Evolutionary conservation across 768 basidiomycete species (phyloP).

Genomic region (Russula earlei): DNA sequence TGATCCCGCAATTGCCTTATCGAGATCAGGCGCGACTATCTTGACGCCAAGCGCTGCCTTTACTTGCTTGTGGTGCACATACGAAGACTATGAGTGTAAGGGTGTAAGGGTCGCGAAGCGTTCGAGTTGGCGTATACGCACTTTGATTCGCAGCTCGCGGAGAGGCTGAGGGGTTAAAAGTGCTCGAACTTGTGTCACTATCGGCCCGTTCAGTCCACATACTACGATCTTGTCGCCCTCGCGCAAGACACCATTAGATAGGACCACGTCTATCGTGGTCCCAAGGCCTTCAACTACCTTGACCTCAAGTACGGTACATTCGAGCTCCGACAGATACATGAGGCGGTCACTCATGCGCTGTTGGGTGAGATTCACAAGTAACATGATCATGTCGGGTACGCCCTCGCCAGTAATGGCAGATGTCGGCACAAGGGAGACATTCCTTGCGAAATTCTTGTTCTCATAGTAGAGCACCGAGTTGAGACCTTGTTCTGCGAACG

Average conservation of each 20-base stretch:
- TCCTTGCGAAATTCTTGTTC: conserved; percentile 89
- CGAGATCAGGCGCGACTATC: conserved; percentile 87
- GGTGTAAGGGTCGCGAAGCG: conserved; percentile 4
- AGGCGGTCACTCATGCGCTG: conserved; percentile 94
- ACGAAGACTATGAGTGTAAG: conserved; percentile 65
- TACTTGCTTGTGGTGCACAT: conserved; percentile 95
- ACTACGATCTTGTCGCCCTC: conserved; percentile 94
- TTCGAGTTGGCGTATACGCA: conserved; percentile 25
- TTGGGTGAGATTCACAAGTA: conserved; percentile 94
- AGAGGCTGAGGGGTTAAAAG: conserved; percentile 93
- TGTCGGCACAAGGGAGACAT: conserved; percentile 94
- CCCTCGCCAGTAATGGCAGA: conserved; percentile 98
- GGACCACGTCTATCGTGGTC: conserved; percentile 93
- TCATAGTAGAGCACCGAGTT: conserved; percentile 96
- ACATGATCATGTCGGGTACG: conserved; percentile 98
- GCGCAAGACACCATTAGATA: conserved; percentile 85
- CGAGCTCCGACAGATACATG: conserved; percentile 96
- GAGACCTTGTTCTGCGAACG: conserved; percentile 96
- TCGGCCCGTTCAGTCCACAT: conserved; percentile 95
- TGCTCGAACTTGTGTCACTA: conserved; percentile 90
- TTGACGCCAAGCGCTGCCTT: conserved; percentile 97
- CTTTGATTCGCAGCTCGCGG: conserved; percentile 93
- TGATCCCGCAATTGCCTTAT: conserved; percentile 97
- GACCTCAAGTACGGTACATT: conserved; percentile 97
- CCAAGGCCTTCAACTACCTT: conserved; percentile 98